Base-by-base conservation (phyloP, 495 filamentous ascomycete species). In the Penicillium subrubescens region DNA sequence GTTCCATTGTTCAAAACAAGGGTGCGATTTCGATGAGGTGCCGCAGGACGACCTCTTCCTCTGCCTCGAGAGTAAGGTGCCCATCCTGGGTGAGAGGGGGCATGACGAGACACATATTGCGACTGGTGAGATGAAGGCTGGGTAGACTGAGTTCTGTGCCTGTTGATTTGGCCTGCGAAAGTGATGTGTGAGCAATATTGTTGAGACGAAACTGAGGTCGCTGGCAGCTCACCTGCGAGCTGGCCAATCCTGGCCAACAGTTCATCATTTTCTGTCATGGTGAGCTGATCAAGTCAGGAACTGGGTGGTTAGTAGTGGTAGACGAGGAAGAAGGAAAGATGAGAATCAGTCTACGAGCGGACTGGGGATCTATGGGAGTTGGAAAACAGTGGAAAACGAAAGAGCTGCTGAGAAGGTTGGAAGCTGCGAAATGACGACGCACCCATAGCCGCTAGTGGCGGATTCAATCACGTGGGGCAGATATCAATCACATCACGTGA, bases 251-350 rank as follows among this genome's bases (percentile, higher is more conserved):
- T 87, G 58, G 85, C 86, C 71, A 93, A 82, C 50, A 95, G 79
- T 69, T 91, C 89, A 70, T 92, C 86, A 65, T 92, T 87, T 66
- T 90, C 85, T 55, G 89, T 85, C 90, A 92, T 93, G 56, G 11
- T 59, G 58, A 67, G 56, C 56, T 59, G 31, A n/a, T 61, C 23
- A 2, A 46, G 59, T 50, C 39, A 52, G 31, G 25, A 14, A 12
- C 25, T 29, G 41, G 21, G 10, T 15, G 19, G 55, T 63, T 64
- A 70, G 63, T 67, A 25, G 29, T 11, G 31, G 33, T 15, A 23
- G 19, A 7, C 14, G 14, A 57, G 41, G 55, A 37, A 43, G 23
- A 19, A 60, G 2, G 31, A 15, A 34, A 33, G 50, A 1, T 58
- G 29, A 21, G 17, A 34, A 57, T 21, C 21, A 19, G 54, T 31